Evolutionary conservation across 805 yeast species (phyloP), one percentile per base, ranked within the genome.

Genomic region (Candida arabinofermentans): DNA sequence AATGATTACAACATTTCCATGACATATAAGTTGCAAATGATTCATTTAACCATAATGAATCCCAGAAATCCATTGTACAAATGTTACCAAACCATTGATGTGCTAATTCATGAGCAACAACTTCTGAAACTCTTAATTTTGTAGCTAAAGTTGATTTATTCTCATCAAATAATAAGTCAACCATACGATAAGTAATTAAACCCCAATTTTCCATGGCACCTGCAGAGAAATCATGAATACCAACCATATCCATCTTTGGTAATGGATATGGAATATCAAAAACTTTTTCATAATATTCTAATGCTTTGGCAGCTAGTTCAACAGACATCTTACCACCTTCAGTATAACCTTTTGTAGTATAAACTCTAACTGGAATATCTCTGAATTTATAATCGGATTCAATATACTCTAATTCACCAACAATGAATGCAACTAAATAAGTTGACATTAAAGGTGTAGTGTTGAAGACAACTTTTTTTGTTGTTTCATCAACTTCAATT

Each of bases 201-300:
- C 95, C 95, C 87, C 90, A 86, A 68, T 87, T 87, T 66, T 86
- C 96, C 96, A 86, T 86, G 29, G 95, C 96, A 54, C 89, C 88
- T 42, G 88, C 89, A 19, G 84, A 72, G 56, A 82, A 84, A 40
- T 86, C 81, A 55, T 83, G 90, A 46, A 87, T 83, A 19, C 87
- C 90, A 43, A 87, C 73, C 71, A 85, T 71, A 59, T 86, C 95
- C 70, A 86, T 71, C 64, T 86, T 87, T 42, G 95, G 91, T 53
- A 86, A 69, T 75, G 95, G 93, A 57, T 85, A 87, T 34, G 61
- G 61, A 41, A 75, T 61, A 46, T 72, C 76, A 48, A 77, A 77
- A 24, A 71, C 69, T 43, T 59, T 55, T 37, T 75, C 71, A 55
- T 72, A 76, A 54, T 65, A 74, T 53, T 77, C 81, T 34, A 77